A percentile compares a stretch with the other conserved stretches of the same genome.
Evolutionary conservation across 495 filamentous ascomycete species (phyloP).

Genomic region (Pseudoneurospora amorphoporcata): DNA sequence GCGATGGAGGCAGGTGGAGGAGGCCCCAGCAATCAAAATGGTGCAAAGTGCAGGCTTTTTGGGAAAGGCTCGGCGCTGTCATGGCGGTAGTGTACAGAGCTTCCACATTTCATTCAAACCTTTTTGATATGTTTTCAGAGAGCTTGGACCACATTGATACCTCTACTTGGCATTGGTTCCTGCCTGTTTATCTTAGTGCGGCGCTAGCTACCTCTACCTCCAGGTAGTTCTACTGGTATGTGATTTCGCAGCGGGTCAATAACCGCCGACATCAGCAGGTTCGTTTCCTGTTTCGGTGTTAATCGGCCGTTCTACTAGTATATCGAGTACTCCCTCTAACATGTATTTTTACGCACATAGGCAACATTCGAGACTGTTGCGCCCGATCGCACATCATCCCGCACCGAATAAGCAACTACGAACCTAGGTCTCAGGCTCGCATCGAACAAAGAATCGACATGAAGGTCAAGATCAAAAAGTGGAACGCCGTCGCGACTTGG

Average conservation of each 20-base stretch:
- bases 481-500: slow-evolving; percentile 93
- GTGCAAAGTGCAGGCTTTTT: not conserved
- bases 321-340: not conserved
- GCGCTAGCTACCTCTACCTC: no score
- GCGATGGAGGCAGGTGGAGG: not conserved
- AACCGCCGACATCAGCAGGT: not conserved
- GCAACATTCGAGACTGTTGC: not conserved
- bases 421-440: not conserved
- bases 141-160: not conserved
- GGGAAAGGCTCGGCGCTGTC: not conserved
- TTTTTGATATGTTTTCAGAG: not conserved
- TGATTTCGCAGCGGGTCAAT: not conserved
- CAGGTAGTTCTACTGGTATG: not conserved
- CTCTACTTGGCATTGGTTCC: not conserved
- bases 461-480: slow-evolving; percentile 89
- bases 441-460: slow-evolving; percentile 36
- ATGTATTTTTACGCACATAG: not conserved
- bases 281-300: not conserved
- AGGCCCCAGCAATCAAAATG: not conserved
- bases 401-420: not conserved
- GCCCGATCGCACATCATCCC: not conserved
- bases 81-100: not conserved
- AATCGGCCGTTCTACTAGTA: not conserved
- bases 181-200: not conserved
- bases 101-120: not conserved